Percentiles rank a stretch among this genome's conserved stretches.
These are phyloP conservation scores for Aspergillus pseudonomiae DNA, from an alignment of 2,329 filamentous ascomycete species.

Conservation along the genomic window DNA sequence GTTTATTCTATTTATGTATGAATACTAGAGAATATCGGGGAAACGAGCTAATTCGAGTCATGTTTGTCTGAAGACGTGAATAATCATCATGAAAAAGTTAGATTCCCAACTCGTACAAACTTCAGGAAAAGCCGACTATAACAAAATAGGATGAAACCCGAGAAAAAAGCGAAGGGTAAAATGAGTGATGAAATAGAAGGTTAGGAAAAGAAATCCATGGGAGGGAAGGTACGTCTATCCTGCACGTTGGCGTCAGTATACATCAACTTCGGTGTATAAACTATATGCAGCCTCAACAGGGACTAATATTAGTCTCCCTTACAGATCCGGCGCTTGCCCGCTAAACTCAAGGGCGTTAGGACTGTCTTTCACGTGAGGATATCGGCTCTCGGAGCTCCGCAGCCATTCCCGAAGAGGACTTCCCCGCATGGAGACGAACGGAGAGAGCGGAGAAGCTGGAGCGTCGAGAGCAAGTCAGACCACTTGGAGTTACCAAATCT, in stretches of 20 bases:
- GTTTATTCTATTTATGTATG: too few species aligned
- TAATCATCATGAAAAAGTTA: neutral
- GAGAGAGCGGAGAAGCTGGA: conserved; percentile 13
- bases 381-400: conserved; percentile 18
- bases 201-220: neutral
- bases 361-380: conserved; percentile 23
- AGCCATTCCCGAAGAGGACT: conserved; percentile 14
- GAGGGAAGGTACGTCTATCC: neutral
- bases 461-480: neutral
- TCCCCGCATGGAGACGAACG: conserved; percentile 20
- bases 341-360: neutral
- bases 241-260: neutral
- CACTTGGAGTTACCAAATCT: neutral
- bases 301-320: neutral
- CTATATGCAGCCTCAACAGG: too few species aligned
- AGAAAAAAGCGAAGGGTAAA: neutral
- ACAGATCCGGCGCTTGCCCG: neutral
- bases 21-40: neutral
- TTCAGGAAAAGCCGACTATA: neutral
- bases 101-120: neutral
- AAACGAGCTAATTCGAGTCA: neutral
- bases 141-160: neutral
- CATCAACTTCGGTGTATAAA: neutral
- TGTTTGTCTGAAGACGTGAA: neutral
- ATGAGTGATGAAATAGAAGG: neutral